Base-by-base conservation (phyloP, 2,329 filamentous ascomycete genomes). In the Ascochyta koolunga region DNA sequence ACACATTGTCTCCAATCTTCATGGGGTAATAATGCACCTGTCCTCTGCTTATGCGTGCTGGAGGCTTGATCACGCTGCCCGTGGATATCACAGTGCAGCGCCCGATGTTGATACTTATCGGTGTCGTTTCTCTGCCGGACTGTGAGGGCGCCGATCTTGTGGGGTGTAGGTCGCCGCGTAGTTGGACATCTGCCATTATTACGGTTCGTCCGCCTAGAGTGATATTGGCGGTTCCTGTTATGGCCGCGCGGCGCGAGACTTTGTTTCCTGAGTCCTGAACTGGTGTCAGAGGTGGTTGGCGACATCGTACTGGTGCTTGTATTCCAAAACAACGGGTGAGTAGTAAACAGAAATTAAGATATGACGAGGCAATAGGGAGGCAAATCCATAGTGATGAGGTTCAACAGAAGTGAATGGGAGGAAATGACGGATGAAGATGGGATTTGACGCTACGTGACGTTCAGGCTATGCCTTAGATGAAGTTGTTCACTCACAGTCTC, bases 141-240 rank as follows among this genome's bases (percentile, higher is more conserved):
- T 62, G 61, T 22, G 66, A 66, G 42, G 60, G 75, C 61, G 57
- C 76, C 7, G 69, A 71, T 22, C 77, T 70, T 33, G 72, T 74
- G 2, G 74, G 61, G 27, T 77, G 63, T 81, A 99, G 85, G 71
- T 99, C 95, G 38, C 93, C 95, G 41, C 95, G 89, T 71, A 99
- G 91, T 76, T 95, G 92, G 66, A 92, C 93, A 71, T 96, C 93
- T 59, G 92, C 89, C 82, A 96, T 92, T 70, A 99, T 96, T 59
- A 98, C 91, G 0, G 93, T 96, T 77, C 76, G 96, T 60, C 95
- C 95, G 65, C 92, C 95, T 2, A 99, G 89, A 77, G 96, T 96
- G 77, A 99, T 98, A 78, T 98, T 96, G 66, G 96, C 92, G 19
- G 93, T 97, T 68, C 95, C 95, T 69, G 96, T 90, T 65, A 99